Evolutionary conservation across 2,329 filamentous ascomycete species (phyloP).

Genomic region (Pleomassaria siparia): DNA sequence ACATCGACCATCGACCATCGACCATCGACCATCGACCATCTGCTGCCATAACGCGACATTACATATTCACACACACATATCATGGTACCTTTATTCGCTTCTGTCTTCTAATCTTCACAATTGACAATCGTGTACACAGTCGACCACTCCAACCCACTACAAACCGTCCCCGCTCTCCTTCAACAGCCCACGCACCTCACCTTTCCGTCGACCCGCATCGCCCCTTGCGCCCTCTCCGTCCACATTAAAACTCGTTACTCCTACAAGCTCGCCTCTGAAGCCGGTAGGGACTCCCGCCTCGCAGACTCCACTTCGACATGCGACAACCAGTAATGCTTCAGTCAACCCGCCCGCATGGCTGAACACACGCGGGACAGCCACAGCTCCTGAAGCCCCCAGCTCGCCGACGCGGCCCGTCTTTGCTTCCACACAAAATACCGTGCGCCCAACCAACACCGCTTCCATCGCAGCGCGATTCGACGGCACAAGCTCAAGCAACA

Average conservation of each 20-base stretch:
- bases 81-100: conserved; percentile 9
- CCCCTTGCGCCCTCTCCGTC: conserved; percentile 43
- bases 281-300: conserved; percentile 31
- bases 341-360: conserved; percentile 40
- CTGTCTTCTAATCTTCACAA: too few species aligned
- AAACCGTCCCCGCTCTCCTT: conserved; percentile 49
- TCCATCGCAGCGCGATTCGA: conserved; percentile 43
- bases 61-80: conserved; percentile 2
- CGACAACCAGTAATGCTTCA: conserved; percentile 38
- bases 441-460: conserved; percentile 28
- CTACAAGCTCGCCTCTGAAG: conserved; percentile 46
- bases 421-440: conserved; percentile 21
- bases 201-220: conserved; percentile 48
- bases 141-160: conserved; percentile 38
- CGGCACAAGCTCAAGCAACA: conserved; percentile 33
- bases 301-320: conserved; percentile 31
- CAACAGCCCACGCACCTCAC: conserved; percentile 48
- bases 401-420: conserved; percentile 32
- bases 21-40: conserved; percentile 3
- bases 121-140: conserved; percentile 23
- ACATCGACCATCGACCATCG: neutral
- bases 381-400: conserved; percentile 28
- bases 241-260: conserved; percentile 43
- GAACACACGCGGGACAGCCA: conserved; percentile 32
- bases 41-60: too few species aligned